These are phyloP conservation scores for Salix udensis DNA, from an alignment of 345 rosid genomes.

Conservation along the genomic window DNA sequence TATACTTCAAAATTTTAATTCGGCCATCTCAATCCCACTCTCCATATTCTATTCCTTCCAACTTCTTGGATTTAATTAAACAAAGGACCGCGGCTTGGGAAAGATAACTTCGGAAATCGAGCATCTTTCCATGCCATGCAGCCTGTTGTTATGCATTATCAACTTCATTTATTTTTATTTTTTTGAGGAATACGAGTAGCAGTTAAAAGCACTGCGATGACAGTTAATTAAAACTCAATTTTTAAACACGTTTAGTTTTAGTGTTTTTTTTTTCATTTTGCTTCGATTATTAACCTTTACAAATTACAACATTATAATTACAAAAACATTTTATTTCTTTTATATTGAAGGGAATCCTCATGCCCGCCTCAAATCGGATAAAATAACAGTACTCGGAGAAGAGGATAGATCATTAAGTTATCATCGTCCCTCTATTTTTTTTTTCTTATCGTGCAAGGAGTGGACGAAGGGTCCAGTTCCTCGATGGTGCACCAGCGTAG, in stretches of 20 bases:
- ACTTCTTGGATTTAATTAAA: not conserved
- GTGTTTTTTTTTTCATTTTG: no score
- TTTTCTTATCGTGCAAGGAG: not conserved
- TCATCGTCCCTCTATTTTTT: no score
- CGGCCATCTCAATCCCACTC: not conserved
- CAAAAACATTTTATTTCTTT: no score
- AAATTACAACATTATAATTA: no score
- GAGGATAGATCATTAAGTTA: no score
- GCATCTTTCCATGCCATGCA: not conserved
- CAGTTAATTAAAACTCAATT: no score
- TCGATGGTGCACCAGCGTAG: not conserved
- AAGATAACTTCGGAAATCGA: not conserved
- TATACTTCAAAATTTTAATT: not conserved
- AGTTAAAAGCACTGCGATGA: not conserved
- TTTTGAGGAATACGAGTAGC: not conserved
- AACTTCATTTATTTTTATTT: not conserved
- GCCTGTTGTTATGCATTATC: not conserved
- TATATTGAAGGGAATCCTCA: no score
- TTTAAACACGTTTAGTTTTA: no score
- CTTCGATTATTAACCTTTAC: no score
- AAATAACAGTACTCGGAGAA: no score
- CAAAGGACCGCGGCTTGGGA: slow-evolving; percentile 1
- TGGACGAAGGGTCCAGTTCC: not conserved
- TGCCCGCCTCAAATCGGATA: no score
- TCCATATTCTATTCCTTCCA: not conserved